A percentile compares a stretch with the other conserved stretches of the same genome.
These are phyloP conservation scores for Podospora sp. DNA, from an alignment of 495 filamentous ascomycete species.

Conservation along the genomic window DNA sequence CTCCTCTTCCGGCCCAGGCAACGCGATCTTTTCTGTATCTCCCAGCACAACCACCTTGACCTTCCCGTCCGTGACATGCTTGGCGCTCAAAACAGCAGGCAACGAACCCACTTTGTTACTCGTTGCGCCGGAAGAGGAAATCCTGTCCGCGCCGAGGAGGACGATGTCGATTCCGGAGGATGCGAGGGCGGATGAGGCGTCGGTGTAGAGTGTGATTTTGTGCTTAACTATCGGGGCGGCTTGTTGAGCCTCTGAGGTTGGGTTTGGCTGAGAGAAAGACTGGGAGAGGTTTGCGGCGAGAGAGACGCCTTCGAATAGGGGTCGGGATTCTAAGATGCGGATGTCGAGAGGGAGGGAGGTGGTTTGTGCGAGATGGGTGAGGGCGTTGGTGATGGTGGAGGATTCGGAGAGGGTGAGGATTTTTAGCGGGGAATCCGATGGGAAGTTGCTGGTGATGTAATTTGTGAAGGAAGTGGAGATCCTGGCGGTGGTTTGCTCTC, in stretches of 20 bases:
- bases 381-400: conserved; percentile 55
- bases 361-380: conserved; percentile 26
- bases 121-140: conserved; percentile 57
- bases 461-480: conserved; percentile 5
- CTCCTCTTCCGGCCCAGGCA: conserved; percentile 36
- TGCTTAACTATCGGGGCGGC: no score
- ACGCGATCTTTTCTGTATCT: conserved; percentile 63
- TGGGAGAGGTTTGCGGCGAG: conserved; percentile 42
- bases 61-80: conserved; percentile 33
- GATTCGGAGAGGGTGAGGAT: conserved; percentile 63
- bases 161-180: conserved; percentile 52
- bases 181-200: conserved; percentile 62
- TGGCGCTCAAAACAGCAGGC: conserved; percentile 55
- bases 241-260: no score
- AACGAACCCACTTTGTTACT: conserved; percentile 70
- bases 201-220: conserved; percentile 56
- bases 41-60: conserved; percentile 57
- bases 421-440: conserved; percentile 28
- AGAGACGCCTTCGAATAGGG: conserved; percentile 64
- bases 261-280: conserved; percentile 26
- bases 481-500: conserved; percentile 35
- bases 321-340: conserved; percentile 66
- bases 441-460: conserved; percentile 21
- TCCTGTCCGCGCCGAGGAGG: conserved; percentile 65
- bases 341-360: conserved; percentile 49